These are phyloP conservation scores for Nymphaea colorata DNA, from an alignment of 164 flowering plant species.

Conservation along the genomic window DNA sequence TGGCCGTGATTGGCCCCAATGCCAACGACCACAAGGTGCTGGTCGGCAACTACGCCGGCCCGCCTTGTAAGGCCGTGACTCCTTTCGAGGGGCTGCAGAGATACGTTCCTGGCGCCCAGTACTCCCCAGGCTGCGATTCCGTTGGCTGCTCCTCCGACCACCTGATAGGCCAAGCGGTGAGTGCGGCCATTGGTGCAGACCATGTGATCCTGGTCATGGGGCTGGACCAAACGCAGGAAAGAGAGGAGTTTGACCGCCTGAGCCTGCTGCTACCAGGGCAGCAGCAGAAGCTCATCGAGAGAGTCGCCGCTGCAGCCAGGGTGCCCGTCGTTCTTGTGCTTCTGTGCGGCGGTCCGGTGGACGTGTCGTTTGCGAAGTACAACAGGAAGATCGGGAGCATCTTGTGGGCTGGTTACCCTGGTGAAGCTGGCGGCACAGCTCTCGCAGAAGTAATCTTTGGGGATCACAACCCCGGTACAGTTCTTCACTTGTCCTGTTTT, in stretches of 20 bases:
- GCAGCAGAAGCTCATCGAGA: constrained; percentile 41
- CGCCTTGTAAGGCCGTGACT: constrained; percentile 40
- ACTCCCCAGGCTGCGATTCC: constrained; percentile 35
- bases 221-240: constrained; percentile 59
- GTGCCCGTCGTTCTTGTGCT: constrained; percentile 62
- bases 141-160: constrained; percentile 37
- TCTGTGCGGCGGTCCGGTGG: constrained; percentile 71
- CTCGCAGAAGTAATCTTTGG: constrained; percentile 77
- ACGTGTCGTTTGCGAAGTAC: constrained; percentile 57
- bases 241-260: constrained; percentile 43
- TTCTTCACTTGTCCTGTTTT: neutral
- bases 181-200: constrained; percentile 46
- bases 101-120: constrained; percentile 23
- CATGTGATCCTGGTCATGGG: constrained; percentile 69
- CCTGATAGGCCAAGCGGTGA: constrained; percentile 29
- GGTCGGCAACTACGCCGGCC: constrained; percentile 59
- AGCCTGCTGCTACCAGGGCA: constrained; percentile 56
- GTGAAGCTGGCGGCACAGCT: constrained; percentile 70
- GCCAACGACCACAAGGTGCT: constrained; percentile 39
- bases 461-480: constrained; percentile 74
- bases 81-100: constrained; percentile 35
- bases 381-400: constrained; percentile 47
- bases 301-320: constrained; percentile 50
- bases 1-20: constrained; percentile 75
- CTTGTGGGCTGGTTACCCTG: constrained; percentile 93